These are phyloP conservation scores for Fusarium incarnatum DNA, from an alignment of 2,329 filamentous ascomycete species.

Conservation along the genomic window DNA sequence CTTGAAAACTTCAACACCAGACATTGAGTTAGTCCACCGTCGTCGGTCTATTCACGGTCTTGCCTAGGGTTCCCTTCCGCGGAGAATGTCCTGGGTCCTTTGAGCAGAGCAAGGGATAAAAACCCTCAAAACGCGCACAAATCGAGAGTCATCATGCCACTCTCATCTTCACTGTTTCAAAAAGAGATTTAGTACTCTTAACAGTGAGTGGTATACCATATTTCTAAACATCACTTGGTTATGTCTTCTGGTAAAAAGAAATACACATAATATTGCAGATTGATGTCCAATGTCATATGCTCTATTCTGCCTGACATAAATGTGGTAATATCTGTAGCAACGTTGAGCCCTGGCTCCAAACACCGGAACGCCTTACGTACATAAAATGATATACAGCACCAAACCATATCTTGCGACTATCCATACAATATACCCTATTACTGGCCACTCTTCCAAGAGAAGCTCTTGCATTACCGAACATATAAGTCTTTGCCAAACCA, in stretches of 20 bases:
- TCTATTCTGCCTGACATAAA: constrained; percentile 32
- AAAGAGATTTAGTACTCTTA: not conserved
- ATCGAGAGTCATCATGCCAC: constrained; percentile 33
- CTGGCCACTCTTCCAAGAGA: constrained; percentile 12
- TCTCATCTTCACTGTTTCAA: constrained; percentile 1
- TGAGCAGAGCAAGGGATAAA: constrained; percentile 9
- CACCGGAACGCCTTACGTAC: constrained; percentile 46
- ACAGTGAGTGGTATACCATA: not conserved
- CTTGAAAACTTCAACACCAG: constrained; percentile 4
- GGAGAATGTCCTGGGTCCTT: constrained; percentile 17
- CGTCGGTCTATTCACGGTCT: constrained; percentile 40
- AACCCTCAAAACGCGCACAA: constrained; percentile 25
- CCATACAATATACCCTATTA: constrained; percentile 30
- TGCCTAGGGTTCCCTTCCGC: constrained; percentile 5
- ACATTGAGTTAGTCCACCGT: constrained; percentile 19
- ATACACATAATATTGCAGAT: not conserved
- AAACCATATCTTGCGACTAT: constrained; percentile 29
- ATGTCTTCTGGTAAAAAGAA: not conserved
- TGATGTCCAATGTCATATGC: constrained; percentile 18
- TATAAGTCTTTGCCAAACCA: not conserved
- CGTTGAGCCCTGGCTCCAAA: constrained; percentile 25
- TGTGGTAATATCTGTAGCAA: constrained; percentile 35
- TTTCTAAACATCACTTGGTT: not conserved
- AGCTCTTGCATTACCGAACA: not conserved
- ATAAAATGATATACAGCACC: constrained; percentile 35